phyloP scores from a whole-genome alignment of 345 rosid genomes.

The Sonneratia caseolaris region DNA sequence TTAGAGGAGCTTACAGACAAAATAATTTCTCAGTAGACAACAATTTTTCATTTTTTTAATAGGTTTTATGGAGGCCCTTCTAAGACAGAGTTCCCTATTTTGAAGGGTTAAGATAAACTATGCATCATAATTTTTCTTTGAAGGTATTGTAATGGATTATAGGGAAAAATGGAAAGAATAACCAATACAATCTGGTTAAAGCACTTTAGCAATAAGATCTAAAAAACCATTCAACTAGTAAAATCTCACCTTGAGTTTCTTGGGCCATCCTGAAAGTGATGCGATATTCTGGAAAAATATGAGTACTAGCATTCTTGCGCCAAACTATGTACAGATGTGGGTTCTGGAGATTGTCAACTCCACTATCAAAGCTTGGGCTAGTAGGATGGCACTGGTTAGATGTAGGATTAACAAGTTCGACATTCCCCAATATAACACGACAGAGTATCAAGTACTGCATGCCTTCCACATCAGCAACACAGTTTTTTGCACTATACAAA shows the following conservation, averaged over 20 bases:
- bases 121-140: too few relatives aligned
- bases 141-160: too few relatives aligned
- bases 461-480: conserved; percentile 89
- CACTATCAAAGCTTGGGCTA: conserved; percentile 61
- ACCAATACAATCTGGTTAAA: neutral
- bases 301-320: conserved; percentile 82
- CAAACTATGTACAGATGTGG: conserved; percentile 59
- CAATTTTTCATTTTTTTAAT: neutral
- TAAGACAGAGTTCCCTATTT: neutral
- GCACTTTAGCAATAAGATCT: neutral
- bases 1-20: neutral
- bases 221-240: conserved; percentile 11
- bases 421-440: conserved; percentile 81
- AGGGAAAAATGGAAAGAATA: neutral
- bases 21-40: neutral
- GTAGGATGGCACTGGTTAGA: conserved; percentile 52
- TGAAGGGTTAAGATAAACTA: neutral
- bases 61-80: too few relatives aligned
- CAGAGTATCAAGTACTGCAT: conserved; percentile 56
- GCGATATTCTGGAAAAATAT: conserved; percentile 74
- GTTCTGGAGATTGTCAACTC: conserved; percentile 62
- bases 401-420: conserved; percentile 60
- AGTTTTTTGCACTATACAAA: conserved; percentile 56
- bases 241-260: conserved; percentile 58
- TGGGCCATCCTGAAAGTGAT: conserved; percentile 77